Conservation (phyloP, 176 grass and related monocot species). For the Oryza brachyantha region DNA sequence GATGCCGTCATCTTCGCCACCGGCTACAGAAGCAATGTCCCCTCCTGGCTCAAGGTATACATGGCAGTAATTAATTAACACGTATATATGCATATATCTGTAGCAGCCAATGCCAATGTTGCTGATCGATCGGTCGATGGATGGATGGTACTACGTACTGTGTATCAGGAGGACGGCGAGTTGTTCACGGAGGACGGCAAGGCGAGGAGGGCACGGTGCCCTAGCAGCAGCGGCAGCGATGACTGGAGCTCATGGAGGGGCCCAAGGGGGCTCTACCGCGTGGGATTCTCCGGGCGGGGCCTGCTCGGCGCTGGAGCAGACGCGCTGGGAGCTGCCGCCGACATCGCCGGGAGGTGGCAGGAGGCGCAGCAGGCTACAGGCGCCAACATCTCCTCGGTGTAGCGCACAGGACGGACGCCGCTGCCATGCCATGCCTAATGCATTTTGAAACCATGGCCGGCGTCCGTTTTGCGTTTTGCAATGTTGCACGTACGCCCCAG, state of each 20-base stretch:
- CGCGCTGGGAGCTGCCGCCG: slow-evolving; percentile 56
- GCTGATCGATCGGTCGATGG: background rate
- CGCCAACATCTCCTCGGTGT: slow-evolving; percentile 38
- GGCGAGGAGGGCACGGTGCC: slow-evolving; percentile 23
- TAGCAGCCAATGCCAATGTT: background rate
- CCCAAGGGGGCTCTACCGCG: slow-evolving; percentile 72
- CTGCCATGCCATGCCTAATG: too few species aligned
- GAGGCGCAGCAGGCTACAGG: background rate
- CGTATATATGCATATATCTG: too few species aligned
- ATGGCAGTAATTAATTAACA: background rate
- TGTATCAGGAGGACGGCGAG: slow-evolving; percentile 40
- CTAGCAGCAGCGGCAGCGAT: slow-evolving; percentile 20
- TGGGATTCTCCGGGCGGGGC: slow-evolving; percentile 82
- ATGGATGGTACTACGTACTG: too few species aligned
- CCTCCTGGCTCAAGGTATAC: slow-evolving; percentile 89
- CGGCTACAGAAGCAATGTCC: slow-evolving; percentile 94
- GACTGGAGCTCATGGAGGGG: slow-evolving; percentile 47
- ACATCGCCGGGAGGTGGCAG: slow-evolving; percentile 75
- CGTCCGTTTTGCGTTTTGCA: background rate
- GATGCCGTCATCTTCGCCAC: slow-evolving; percentile 93
- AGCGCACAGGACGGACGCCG: too few species aligned
- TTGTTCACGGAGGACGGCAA: slow-evolving; percentile 70
- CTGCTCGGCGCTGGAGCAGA: slow-evolving; percentile 74
- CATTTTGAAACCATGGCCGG: too few species aligned
- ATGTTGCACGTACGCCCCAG: background rate